Evolutionary conservation across 257 asterid genomes (phyloP).

Genomic region (Marsdenia floribunda): DNA sequence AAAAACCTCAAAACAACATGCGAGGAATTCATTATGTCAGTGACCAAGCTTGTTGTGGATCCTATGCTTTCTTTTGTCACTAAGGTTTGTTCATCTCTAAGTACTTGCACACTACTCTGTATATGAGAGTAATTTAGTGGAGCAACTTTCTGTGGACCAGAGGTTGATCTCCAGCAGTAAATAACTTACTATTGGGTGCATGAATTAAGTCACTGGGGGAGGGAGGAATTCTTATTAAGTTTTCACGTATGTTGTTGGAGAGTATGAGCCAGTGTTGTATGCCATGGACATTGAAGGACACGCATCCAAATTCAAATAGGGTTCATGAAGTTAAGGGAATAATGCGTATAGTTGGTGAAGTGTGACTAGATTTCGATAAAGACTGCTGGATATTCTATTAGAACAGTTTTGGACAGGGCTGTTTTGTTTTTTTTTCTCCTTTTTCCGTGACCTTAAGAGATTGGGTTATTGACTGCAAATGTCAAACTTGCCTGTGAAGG

Average conservation of each 20-base stretch:
- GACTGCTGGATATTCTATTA: background rate
- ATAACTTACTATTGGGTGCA: background rate
- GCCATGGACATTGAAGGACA: background rate
- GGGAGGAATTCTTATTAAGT: background rate
- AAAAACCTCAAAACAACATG: conserved; percentile 91
- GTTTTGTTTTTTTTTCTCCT: background rate
- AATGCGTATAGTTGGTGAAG: background rate
- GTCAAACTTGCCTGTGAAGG: conserved; percentile 40
- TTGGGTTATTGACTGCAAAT: background rate
- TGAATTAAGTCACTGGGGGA: background rate
- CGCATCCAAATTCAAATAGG: background rate
- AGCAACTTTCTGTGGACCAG: background rate
- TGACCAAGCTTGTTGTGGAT: conserved; percentile 94
- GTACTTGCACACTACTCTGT: background rate
- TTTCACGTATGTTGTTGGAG: background rate
- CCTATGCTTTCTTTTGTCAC: conserved; percentile 93
- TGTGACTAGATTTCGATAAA: too few species aligned
- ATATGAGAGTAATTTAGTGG: background rate
- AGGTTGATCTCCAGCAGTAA: background rate
- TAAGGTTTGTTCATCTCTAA: conserved; percentile 48
- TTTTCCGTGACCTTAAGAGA: background rate
- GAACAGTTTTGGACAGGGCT: background rate
- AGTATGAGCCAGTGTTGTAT: background rate
- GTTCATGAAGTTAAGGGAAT: background rate
- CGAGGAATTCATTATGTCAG: conserved; percentile 96